Evolutionary conservation across 2,329 filamentous ascomycete species (phyloP).

Genomic region (Sclerotinia sclerotiorum): DNA sequence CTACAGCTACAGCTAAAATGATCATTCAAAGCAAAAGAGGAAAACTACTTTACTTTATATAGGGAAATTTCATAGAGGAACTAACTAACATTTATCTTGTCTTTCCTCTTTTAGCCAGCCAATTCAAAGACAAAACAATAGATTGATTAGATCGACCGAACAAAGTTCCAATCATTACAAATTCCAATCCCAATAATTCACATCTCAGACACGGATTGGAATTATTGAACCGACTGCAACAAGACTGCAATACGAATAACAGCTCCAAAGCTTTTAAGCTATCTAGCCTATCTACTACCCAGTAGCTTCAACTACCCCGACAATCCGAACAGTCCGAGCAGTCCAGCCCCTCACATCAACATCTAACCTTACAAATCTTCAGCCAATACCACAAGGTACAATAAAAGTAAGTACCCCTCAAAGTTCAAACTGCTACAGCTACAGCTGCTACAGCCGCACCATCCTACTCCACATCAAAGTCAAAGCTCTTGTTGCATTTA

Average conservation of each 20-base stretch:
- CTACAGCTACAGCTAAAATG: neutral
- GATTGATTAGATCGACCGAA: neutral
- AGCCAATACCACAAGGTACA: neutral
- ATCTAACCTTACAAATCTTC: conserved; percentile 1
- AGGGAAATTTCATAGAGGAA: neutral
- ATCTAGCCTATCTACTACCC: neutral
- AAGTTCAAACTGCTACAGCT: neutral
- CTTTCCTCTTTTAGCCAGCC: neutral
- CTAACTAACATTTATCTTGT: neutral
- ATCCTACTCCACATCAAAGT: conserved; percentile 14
- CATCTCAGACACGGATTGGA: neutral
- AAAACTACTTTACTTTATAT: conserved; percentile 12
- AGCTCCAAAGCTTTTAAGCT: neutral
- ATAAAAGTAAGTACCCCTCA: conserved; percentile 4
- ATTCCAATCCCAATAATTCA: neutral
- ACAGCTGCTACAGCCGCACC: conserved; percentile 5
- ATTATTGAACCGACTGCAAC: neutral
- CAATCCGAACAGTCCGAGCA: neutral
- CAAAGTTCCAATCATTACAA: neutral
- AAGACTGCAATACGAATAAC: neutral
- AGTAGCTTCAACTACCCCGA: neutral
- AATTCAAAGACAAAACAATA: neutral
- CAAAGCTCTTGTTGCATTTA: conserved; percentile 13
- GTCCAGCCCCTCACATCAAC: conserved; percentile 10
- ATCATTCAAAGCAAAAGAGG: conserved; percentile 1